A percentile compares a stretch with the other conserved stretches of the same genome.
Conservation (phyloP, 768 basidiomycete genomes). For the Trametes cubensis region DNA sequence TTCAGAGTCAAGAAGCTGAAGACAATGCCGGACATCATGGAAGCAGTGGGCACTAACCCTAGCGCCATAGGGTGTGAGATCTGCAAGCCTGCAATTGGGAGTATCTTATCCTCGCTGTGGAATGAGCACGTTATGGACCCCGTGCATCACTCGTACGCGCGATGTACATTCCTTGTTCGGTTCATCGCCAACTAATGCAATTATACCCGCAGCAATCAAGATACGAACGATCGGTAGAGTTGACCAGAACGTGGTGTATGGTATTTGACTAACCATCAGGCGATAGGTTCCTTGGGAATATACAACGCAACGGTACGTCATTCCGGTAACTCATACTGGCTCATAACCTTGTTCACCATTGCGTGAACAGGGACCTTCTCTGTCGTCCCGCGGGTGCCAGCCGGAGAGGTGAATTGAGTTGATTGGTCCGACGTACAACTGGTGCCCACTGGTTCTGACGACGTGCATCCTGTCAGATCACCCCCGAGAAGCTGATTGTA, state of each 20-base stretch:
- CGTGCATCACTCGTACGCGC: conserved; percentile 53
- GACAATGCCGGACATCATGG: conserved; percentile 59
- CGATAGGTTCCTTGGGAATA: conserved; percentile 62
- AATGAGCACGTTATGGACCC: conserved; percentile 70
- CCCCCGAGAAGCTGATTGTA: conserved; percentile 65
- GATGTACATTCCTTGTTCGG: neutral
- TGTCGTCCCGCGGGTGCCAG: conserved; percentile 71
- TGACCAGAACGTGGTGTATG: neutral
- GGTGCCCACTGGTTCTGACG: neutral
- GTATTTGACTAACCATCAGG: neutral
- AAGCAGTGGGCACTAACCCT: conserved; percentile 46
- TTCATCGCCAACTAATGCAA: neutral
- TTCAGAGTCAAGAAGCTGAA: conserved; percentile 58
- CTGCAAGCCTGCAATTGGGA: conserved; percentile 70
- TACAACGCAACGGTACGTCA: conserved; percentile 59
- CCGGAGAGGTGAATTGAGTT: conserved; percentile 52
- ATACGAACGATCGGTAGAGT: conserved; percentile 59
- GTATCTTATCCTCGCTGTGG: conserved; percentile 52
- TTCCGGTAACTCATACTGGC: neutral
- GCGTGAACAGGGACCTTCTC: conserved; percentile 54
- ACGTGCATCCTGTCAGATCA: conserved; percentile 38
- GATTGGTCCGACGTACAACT: too few species aligned
- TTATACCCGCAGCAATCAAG: conserved; percentile 48
- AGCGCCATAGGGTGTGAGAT: conserved; percentile 68
- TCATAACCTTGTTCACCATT: neutral